Base-by-base conservation (phyloP, 2,329 filamentous ascomycete species). In the Neonectria neomacrospora region DNA sequence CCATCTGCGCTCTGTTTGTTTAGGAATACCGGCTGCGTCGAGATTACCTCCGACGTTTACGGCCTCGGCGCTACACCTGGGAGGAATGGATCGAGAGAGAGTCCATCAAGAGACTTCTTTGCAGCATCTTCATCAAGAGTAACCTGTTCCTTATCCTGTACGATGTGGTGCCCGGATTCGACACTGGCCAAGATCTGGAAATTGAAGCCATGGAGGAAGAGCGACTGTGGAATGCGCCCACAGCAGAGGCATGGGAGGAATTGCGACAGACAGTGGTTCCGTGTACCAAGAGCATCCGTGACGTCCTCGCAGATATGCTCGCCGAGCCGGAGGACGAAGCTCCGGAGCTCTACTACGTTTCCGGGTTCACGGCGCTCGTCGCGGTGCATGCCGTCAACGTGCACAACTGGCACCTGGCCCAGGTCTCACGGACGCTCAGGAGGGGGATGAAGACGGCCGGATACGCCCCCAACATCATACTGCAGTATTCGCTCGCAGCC, bases 71-170 rank as follows among this genome's bases (percentile, higher is more conserved):
- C 26, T 7, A 34, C n/a, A 51, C n/a, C 28, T 51, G 47, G 47
- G 47, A 30, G 47, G 47, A 30, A 34, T 51, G 47, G 47, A 51
- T 34, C 26, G 16, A 34, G 30, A 30, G 47, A 16, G 47, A 51
- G 30, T 51, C 47, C n/a, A 32, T 30, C 16, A 51, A 51, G 47
- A 30, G 47, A 51, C 26, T 51, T 4, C 47, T 51, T 2, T 30
- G 47, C 16, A 16, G 26, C 26, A 51, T 51, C 11, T 51, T 32
- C 10, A 51, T 51, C 5, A 22, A 32, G 26, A 34, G 26, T 16
- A 51, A 30, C 9, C 16, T 51, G 47, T 9, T 30, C 47, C 26
- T 34, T 16, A 34, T 34, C 30, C 26, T 51, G 26, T 51, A 51
- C 22, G 47, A 51, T n/a, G 12, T 51, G 16, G 30, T 34, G 12